Base-by-base conservation (phyloP, 1,284 basidiomycete genomes). In the Fomitopsis betulina region DNA sequence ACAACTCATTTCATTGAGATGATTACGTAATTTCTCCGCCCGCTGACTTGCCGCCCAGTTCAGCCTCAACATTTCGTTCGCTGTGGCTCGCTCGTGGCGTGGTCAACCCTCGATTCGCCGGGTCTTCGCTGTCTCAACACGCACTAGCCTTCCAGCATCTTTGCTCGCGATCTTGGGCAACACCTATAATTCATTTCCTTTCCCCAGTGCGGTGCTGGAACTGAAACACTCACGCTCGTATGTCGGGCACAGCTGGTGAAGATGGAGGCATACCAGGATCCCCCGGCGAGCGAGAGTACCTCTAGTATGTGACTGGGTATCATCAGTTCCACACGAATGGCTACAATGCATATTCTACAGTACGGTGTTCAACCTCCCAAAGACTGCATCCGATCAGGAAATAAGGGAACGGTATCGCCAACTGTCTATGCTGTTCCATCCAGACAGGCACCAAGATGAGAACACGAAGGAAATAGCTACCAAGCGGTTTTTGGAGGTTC, bases 371-470 rank as follows among this genome's bases (percentile, higher is more conserved):
- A 91, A 91, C 63, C 72, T 93, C 38, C 81, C 85, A 32, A 77
- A 73, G 53, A 78, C 79, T 32, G 89, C 91, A 0, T 81, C 85
- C 2, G 79, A 83, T 53, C 74, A 76, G 56, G 86, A 91, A 64
- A 85, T 93, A 62, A 81, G 87, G 54, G 91, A 93, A 59, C 80
- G 86, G 49, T 88, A 92, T 69, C 78, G 81, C 53, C 72, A 82
- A 10, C 71, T 93, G 27, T 92, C 90, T 1, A 77, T 93, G n/a
- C 72, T 87, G n/a, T 89, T 92, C 58, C 91, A 94, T 65, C 92
- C 92, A 3, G 92, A 94, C 78, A 93, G 89, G 67, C 90, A 93
- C 62, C 79, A 75, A n/a, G 82, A 84, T 64, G 78, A 83, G 54
- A 67, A 72, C 5, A 74, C 79, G 58, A 87, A 84, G 69, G 77